phyloP scores from a whole-genome alignment of 2,329 filamentous ascomycete genomes.

The Didymellaceae sp. region DNA sequence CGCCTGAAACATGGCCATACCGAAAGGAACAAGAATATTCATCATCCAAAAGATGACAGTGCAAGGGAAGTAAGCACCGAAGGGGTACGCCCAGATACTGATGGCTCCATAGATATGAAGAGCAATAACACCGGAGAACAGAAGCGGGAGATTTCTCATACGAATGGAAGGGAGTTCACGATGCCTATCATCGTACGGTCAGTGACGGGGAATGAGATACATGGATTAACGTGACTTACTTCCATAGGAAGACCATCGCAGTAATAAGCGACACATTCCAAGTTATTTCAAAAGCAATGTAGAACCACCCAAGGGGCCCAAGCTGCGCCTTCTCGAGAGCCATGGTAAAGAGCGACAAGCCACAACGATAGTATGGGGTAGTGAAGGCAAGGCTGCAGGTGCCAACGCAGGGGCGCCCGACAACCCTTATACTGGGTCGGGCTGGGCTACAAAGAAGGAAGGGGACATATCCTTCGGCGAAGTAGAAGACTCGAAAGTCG shows the following conservation, averaged over 20 bases:
- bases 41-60: constrained; percentile 42
- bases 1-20: constrained; percentile 42
- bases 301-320: constrained; percentile 21
- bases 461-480: constrained; percentile 14
- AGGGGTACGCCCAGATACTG: constrained; percentile 32
- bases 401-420: constrained; percentile 4
- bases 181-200: constrained; percentile 13
- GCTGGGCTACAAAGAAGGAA: constrained; percentile 1
- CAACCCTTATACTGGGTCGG: constrained; percentile 16
- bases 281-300: constrained; percentile 15
- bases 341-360: constrained; percentile 18
- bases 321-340: constrained; percentile 15
- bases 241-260: constrained; percentile 30
- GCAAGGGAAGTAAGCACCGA: constrained; percentile 35
- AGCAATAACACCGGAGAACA: constrained; percentile 33
- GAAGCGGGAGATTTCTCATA: constrained; percentile 39
- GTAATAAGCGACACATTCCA: constrained; percentile 14
- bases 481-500: background rate
- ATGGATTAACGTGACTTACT: background rate
- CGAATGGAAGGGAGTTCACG: constrained; percentile 40
- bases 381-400: constrained; percentile 7
- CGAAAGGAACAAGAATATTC: constrained; percentile 41
- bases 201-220: background rate
- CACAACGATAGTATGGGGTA: constrained; percentile 9
- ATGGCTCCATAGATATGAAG: constrained; percentile 39